phyloP scores from a whole-genome alignment of 345 rosid species.

The Linum lewisii region DNA sequence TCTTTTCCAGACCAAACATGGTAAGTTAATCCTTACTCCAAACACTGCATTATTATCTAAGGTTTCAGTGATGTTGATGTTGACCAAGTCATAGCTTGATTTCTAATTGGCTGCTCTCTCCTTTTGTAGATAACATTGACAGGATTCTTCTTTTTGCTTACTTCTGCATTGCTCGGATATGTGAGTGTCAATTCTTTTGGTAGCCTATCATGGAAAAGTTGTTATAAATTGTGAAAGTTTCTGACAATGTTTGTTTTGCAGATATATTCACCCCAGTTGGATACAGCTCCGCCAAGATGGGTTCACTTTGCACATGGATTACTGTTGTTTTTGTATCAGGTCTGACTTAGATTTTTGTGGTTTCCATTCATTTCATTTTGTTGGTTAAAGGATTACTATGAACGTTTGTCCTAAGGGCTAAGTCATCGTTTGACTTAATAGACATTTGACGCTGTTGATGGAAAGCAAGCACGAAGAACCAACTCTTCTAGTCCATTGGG shows the following conservation, averaged over 20 bases:
- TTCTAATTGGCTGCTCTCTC: constrained; percentile 11
- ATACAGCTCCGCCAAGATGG: constrained; percentile 95
- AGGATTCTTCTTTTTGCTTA: constrained; percentile 82
- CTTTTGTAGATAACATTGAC: constrained; percentile 71
- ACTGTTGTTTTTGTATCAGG: constrained; percentile 94
- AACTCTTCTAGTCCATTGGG: constrained; percentile 84
- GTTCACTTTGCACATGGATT: constrained; percentile 86
- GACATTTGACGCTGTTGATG: constrained; percentile 99
- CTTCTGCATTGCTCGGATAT: constrained; percentile 79
- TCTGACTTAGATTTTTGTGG: constrained; percentile 17
- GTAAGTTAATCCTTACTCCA: constrained; percentile 30
- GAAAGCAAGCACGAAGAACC: constrained; percentile 95
- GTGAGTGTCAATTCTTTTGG: constrained; percentile 41
- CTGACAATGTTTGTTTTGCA: constrained; percentile 16
- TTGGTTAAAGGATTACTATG: constrained; percentile 2
- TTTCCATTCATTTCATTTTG: not conserved
- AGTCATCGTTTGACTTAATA: constrained; percentile 14
- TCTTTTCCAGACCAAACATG: constrained; percentile 80
- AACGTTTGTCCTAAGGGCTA: constrained; percentile 16
- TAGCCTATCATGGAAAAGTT: not conserved
- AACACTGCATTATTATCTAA: not conserved
- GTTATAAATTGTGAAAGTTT: not conserved
- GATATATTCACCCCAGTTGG: constrained; percentile 82
- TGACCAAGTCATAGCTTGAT: not conserved
- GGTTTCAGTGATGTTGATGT: not conserved